Percentiles rank a stretch among this genome's conserved stretches.
phyloP scores from a whole-genome alignment of 2,329 filamentous ascomycete genomes.

The Alternaria gaisen region DNA sequence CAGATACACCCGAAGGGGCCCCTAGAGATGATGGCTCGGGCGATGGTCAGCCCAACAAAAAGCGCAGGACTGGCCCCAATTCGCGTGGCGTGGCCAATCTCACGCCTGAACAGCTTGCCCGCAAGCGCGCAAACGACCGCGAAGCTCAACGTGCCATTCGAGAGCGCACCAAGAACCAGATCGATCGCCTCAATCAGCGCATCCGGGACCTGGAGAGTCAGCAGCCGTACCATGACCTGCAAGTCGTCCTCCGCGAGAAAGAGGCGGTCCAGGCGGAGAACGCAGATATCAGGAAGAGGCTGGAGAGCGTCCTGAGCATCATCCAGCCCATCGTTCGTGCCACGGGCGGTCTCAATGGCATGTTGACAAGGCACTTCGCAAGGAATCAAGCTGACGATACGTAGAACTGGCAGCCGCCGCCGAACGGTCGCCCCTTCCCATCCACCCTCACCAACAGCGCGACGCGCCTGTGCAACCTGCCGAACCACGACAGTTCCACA shows the following conservation, averaged over 20 bases:
- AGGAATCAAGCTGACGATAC: slow-evolving; percentile 15
- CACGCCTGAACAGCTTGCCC: slow-evolving; percentile 85
- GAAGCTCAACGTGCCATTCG: slow-evolving; percentile 87
- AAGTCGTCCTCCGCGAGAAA: slow-evolving; percentile 77
- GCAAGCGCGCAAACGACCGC: slow-evolving; percentile 90
- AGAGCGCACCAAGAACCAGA: slow-evolving; percentile 81
- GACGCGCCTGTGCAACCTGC: slow-evolving; percentile 22
- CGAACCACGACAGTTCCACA: slow-evolving; percentile 34
- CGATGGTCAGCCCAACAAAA: slow-evolving; percentile 38
- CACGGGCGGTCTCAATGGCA: slow-evolving; percentile 57
- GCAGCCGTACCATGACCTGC: slow-evolving; percentile 84
- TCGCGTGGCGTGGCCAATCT: slow-evolving; percentile 84
- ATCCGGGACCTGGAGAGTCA: slow-evolving; percentile 80
- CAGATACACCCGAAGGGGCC: slow-evolving; percentile 30
- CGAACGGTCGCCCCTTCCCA: slow-evolving; percentile 56
- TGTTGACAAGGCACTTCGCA: slow-evolving; percentile 16
- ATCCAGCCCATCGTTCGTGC: slow-evolving; percentile 66
- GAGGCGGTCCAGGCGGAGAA: slow-evolving; percentile 82
- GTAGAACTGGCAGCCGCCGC: slow-evolving; percentile 60
- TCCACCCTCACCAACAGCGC: slow-evolving; percentile 25
- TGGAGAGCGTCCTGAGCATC: slow-evolving; percentile 71
- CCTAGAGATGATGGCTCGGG: slow-evolving; percentile 24
- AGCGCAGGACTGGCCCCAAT: slow-evolving; percentile 50
- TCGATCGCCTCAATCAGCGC: slow-evolving; percentile 75
- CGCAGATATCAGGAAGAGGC: slow-evolving; percentile 74